Percentiles rank a stretch among this genome's conserved stretches.
These are phyloP conservation scores for Carex pumila DNA, from an alignment of 176 grass and related monocot genomes.

Conservation along the genomic window DNA sequence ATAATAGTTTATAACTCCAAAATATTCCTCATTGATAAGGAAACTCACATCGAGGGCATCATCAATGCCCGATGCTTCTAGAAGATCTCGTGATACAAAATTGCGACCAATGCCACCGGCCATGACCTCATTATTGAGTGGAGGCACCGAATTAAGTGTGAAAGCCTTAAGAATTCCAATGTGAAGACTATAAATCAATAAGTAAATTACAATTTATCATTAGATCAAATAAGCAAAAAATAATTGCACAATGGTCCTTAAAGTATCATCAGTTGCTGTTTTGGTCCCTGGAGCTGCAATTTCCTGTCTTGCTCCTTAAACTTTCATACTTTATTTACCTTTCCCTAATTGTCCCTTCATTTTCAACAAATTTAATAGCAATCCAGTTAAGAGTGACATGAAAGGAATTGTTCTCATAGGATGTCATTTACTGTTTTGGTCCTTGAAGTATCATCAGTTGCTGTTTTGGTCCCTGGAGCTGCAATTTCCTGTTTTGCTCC, in stretches of 20 bases:
- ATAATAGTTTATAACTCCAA: neutral
- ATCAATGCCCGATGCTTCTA: conserved; percentile 48
- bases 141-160: conserved; percentile 74
- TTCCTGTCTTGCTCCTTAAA: neutral
- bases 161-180: conserved; percentile 41
- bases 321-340: neutral
- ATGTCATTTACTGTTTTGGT: neutral
- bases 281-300: neutral
- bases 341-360: neutral
- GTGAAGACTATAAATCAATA: neutral
- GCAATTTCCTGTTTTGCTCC: neutral
- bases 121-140: conserved; percentile 39
- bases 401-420: neutral
- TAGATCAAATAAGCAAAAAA: neutral
- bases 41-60: conserved; percentile 43
- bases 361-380: too few relatives aligned
- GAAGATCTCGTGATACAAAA: conserved; percentile 31
- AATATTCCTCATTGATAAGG: neutral
- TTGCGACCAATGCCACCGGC: conserved; percentile 49
- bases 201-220: neutral
- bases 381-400: neutral
- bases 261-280: neutral
- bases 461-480: neutral
- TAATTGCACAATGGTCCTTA: neutral
- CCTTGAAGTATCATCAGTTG: neutral